These are phyloP conservation scores for Myxozyma nipponensis DNA, from an alignment of 805 yeast genomes.

Conservation along the genomic window DNA sequence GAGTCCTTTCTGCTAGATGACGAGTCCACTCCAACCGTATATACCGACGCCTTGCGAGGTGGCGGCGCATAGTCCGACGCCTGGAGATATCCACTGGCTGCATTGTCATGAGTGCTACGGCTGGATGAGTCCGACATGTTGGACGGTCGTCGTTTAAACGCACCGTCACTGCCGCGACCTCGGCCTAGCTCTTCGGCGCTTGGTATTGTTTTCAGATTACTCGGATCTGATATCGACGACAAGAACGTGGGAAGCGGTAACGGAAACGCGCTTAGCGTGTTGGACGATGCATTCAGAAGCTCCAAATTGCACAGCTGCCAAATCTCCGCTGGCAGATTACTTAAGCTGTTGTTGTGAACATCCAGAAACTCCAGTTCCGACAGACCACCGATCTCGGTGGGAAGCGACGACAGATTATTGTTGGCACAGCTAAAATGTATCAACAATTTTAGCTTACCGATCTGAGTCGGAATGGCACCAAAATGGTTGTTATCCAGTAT, in stretches of 20 bases:
- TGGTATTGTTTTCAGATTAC: conserved; percentile 10
- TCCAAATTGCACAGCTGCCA: conserved; percentile 60
- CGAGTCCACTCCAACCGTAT: conserved; percentile 2
- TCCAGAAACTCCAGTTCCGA: conserved; percentile 63
- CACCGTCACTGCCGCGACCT: neutral
- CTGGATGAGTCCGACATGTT: conserved; percentile 15
- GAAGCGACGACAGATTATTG: conserved; percentile 70
- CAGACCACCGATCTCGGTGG: conserved; percentile 60
- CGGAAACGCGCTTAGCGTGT: conserved; percentile 59
- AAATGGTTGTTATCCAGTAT: conserved; percentile 78
- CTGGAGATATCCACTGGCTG: neutral
- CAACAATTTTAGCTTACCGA: conserved; percentile 56
- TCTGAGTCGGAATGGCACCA: conserved; percentile 66
- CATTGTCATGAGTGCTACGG: conserved; percentile 9
- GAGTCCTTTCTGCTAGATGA: conserved; percentile 19
- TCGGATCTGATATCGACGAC: conserved; percentile 6
- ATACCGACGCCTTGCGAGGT: conserved; percentile 3
- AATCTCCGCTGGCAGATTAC: conserved; percentile 60
- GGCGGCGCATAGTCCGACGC: neutral
- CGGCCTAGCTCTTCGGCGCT: conserved; percentile 12
- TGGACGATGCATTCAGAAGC: conserved; percentile 67
- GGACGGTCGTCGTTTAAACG: conserved; percentile 8
- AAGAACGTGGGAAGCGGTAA: conserved; percentile 28
- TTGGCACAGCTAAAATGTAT: conserved; percentile 64
- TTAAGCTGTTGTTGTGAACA: conserved; percentile 78